phyloP scores from a whole-genome alignment of 2,329 filamentous ascomycete species.

The Beauveria rudraprayagi region DNA sequence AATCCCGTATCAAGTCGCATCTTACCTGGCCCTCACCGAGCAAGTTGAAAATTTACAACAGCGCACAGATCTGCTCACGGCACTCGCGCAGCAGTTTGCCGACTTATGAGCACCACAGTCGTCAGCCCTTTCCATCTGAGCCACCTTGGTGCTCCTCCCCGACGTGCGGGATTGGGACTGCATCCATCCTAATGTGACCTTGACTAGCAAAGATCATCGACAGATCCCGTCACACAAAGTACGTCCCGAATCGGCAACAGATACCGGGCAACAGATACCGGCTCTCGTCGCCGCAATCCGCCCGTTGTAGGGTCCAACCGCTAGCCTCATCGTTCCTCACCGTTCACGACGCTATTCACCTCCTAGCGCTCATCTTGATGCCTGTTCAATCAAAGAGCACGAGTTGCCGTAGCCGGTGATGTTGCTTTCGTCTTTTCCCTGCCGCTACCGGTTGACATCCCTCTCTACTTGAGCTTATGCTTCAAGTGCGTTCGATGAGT shows the following conservation, averaged over 20 bases:
- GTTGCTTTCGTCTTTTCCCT: neutral
- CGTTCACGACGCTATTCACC: neutral
- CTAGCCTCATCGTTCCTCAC: neutral
- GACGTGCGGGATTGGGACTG: neutral
- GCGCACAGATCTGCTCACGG: no score
- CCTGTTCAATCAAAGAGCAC: neutral
- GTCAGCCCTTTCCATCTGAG: constrained; percentile 4
- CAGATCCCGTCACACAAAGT: constrained; percentile 1
- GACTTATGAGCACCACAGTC: neutral
- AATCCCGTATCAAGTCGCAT: no score
- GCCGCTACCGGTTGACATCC: neutral
- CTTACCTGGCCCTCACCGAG: no score
- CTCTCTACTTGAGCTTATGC: neutral
- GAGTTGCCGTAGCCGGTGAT: neutral
- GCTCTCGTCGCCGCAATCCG: neutral
- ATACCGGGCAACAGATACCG: neutral
- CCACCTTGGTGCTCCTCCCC: neutral
- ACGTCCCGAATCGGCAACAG: neutral
- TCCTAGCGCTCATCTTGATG: neutral
- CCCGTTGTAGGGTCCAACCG: neutral
- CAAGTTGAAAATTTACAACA: no score
- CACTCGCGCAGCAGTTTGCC: no score
- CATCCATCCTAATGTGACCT: neutral
- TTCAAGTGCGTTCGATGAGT: neutral
- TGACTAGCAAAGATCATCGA: neutral